phyloP scores from a whole-genome alignment of 768 basidiomycete genomes.

The Agrocybe chaxingu region DNA sequence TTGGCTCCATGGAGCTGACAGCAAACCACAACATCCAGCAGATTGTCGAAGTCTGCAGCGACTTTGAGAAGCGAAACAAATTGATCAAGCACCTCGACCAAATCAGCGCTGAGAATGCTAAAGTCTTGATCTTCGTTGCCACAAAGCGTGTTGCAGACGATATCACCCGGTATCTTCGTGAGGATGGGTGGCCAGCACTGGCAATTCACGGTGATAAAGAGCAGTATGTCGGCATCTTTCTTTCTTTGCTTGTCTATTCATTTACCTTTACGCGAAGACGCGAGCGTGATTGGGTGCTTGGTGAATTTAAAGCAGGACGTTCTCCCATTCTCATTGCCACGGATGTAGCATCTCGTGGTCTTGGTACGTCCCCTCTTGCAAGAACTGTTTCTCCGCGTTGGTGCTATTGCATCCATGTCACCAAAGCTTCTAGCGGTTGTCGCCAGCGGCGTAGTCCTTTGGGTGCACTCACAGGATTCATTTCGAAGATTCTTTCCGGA shows the following conservation, averaged over 20 bases:
- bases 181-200: slow-evolving; percentile 99
- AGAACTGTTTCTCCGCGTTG: slow-evolving; percentile 20
- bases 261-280: slow-evolving; percentile 44
- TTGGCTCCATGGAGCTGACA: slow-evolving; percentile 97
- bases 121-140: slow-evolving; percentile 97
- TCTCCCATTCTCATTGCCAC: slow-evolving; percentile 98
- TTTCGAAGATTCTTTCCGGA: slow-evolving; percentile 17
- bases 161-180: slow-evolving; percentile 94
- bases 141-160: slow-evolving; percentile 99
- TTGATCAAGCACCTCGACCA: slow-evolving; percentile 96
- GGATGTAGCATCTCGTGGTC: slow-evolving; percentile 98
- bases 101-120: slow-evolving; percentile 95
- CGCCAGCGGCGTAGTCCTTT: slow-evolving; percentile 16
- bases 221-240: slow-evolving; percentile 56
- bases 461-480: slow-evolving; percentile 20
- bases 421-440: slow-evolving; percentile 14
- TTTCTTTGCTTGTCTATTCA: not conserved
- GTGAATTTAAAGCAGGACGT: slow-evolving; percentile 97
- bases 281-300: slow-evolving; percentile 98
- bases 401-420: slow-evolving; percentile 26
- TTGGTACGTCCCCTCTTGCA: slow-evolving; percentile 76
- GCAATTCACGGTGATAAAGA: slow-evolving; percentile 99
- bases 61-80: slow-evolving; percentile 96
- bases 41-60: slow-evolving; percentile 93
- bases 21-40: slow-evolving; percentile 98